phyloP scores from a whole-genome alignment of 768 basidiomycete species.

The Rhodosporidiobolus odoratus region DNA sequence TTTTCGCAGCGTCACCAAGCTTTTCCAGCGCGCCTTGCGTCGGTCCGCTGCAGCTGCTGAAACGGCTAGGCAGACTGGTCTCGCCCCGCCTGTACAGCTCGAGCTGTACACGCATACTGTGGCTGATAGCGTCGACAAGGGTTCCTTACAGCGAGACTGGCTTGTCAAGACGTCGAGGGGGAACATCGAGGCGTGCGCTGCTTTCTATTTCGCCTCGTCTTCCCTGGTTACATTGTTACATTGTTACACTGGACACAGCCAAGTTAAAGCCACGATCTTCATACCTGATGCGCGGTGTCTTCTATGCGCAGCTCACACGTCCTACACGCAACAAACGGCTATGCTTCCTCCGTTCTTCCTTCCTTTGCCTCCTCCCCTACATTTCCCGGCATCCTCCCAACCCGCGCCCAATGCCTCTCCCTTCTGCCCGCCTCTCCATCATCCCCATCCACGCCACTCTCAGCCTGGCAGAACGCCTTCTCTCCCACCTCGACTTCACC shows the following conservation, averaged over 20 bases:
- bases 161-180: slow-evolving; percentile 64
- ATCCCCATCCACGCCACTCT: slow-evolving; percentile 29
- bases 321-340: slow-evolving; percentile 82
- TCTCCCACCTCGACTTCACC: slow-evolving; percentile 6
- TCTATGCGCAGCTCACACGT: slow-evolving; percentile 55
- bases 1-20: slow-evolving; percentile 18
- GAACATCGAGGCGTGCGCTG: slow-evolving; percentile 50
- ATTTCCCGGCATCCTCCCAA: slow-evolving; percentile 57
- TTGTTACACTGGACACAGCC: neutral
- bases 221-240: neutral
- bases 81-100: slow-evolving; percentile 45
- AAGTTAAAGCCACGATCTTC: neutral
- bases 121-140: slow-evolving; percentile 52
- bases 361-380: slow-evolving; percentile 52
- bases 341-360: slow-evolving; percentile 71
- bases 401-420: slow-evolving; percentile 63
- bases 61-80: neutral
- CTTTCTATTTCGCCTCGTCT: neutral
- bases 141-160: slow-evolving; percentile 49
- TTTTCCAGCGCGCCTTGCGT: slow-evolving; percentile 24
- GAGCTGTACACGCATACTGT: slow-evolving; percentile 68
- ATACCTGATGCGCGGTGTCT: too few relatives aligned
- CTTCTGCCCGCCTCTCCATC: slow-evolving; percentile 50
- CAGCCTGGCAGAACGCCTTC: slow-evolving; percentile 54
- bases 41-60: neutral